These are phyloP conservation scores for Pezizomycotina sp. DNA, from an alignment of 2,329 filamentous ascomycete species.

Conservation along the genomic window DNA sequence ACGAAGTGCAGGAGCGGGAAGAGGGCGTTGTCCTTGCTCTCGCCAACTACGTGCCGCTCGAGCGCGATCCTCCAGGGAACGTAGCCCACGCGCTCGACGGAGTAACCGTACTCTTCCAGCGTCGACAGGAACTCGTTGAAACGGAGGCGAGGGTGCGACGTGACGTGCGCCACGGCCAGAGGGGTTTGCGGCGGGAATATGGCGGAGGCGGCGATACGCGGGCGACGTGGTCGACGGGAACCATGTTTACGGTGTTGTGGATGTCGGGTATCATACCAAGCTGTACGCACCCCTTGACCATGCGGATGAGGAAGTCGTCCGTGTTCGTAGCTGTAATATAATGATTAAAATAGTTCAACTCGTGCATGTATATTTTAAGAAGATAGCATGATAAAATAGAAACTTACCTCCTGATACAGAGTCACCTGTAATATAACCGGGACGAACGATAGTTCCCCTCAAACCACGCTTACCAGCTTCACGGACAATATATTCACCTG, in stretches of 20 bases:
- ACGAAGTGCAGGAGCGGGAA: conserved; percentile 62
- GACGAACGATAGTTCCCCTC: conserved; percentile 56
- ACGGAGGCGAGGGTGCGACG: conserved; percentile 58
- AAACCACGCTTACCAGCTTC: conserved; percentile 67
- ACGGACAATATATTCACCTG: conserved; percentile 51
- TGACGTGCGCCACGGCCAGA: conserved; percentile 55
- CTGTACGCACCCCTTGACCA: conserved; percentile 78
- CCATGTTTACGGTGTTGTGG: conserved; percentile 71
- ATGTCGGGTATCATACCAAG: conserved; percentile 57
- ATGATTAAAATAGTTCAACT: conserved; percentile 2
- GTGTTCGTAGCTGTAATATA: conserved; percentile 43
- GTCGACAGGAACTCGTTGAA: conserved; percentile 62
- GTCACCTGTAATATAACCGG: conserved; percentile 73
- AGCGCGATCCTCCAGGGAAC: conserved; percentile 50
- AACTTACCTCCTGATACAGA: conserved; percentile 41
- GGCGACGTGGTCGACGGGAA: conserved; percentile 71
- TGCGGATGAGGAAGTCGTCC: conserved; percentile 78
- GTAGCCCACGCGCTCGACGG: conserved; percentile 50
- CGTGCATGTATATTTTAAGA: neutral
- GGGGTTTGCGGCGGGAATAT: conserved; percentile 44
- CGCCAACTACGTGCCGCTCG: conserved; percentile 47
- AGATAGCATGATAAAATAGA: neutral
- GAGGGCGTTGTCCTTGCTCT: conserved; percentile 53
- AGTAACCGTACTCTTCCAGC: conserved; percentile 57
- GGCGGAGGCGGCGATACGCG: conserved; percentile 57